A percentile compares a stretch with the other conserved stretches of the same genome.
Evolutionary conservation across 2,329 filamentous ascomycete species (phyloP).

Genomic region (Paracoccidioides lutzii): DNA sequence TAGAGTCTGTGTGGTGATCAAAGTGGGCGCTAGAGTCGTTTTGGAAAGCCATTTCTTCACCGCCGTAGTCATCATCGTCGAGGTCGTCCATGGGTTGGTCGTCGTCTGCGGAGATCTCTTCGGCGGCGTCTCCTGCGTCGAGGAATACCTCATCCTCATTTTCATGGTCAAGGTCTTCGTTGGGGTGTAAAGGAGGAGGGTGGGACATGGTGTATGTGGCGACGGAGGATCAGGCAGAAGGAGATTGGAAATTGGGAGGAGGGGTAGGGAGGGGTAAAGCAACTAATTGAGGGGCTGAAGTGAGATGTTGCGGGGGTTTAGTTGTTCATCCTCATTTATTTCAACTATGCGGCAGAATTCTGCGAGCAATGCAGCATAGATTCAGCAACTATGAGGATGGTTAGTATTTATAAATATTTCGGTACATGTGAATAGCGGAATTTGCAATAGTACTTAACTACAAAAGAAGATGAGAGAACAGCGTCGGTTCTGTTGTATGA

Average conservation of each 20-base stretch:
- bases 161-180: constrained; percentile 36
- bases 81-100: constrained; percentile 71
- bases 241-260: neutral
- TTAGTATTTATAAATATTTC: neutral
- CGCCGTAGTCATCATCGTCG: constrained; percentile 48
- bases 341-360: neutral
- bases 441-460: neutral
- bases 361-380: neutral
- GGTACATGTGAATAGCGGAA: neutral
- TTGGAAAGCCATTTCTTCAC: constrained; percentile 59
- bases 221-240: neutral
- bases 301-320: neutral
- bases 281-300: neutral
- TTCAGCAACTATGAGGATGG: neutral
- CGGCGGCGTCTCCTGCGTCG: constrained; percentile 61
- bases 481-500: no score
- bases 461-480: no score
- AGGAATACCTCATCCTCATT: constrained; percentile 61
- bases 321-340: neutral
- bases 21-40: constrained; percentile 94
- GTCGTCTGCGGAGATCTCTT: constrained; percentile 59
- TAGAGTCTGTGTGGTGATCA: constrained; percentile 75
- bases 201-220: constrained; percentile 2
- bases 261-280: neutral
- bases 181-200: constrained; percentile 1